Conservation (phyloP, 176 grass and related monocot species). For the Tuctoria greenei region DNA sequence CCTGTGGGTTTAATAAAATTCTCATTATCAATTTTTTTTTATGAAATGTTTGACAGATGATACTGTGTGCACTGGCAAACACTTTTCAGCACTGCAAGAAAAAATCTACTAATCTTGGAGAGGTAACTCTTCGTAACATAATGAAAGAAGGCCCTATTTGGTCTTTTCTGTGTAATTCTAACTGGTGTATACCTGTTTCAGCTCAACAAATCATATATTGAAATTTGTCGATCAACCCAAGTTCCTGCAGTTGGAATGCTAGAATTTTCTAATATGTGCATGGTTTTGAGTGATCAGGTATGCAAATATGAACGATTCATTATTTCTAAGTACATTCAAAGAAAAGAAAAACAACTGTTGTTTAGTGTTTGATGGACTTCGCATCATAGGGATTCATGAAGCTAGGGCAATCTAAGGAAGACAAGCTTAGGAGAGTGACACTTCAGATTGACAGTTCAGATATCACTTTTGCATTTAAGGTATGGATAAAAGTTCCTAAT, state of each 20-base stretch:
- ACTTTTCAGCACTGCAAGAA: slow-evolving; percentile 65
- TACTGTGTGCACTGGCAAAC: slow-evolving; percentile 66
- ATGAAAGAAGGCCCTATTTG: background rate
- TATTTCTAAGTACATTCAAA: slow-evolving; percentile 8
- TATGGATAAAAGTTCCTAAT: slow-evolving; percentile 24
- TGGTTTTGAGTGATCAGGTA: slow-evolving; percentile 87
- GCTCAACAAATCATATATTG: slow-evolving; percentile 80
- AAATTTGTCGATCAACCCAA: slow-evolving; percentile 87
- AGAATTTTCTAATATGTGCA: slow-evolving; percentile 90
- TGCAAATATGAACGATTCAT: background rate
- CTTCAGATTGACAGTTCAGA: slow-evolving; percentile 87
- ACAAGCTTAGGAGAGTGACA: slow-evolving; percentile 67
- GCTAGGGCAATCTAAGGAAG: slow-evolving; percentile 68
- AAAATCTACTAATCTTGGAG: slow-evolving; percentile 62
- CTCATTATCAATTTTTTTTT: too few species aligned
- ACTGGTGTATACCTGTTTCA: slow-evolving; percentile 34
- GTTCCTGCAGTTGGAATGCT: slow-evolving; percentile 68
- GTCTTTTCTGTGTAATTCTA: slow-evolving; percentile 8
- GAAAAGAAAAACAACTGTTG: slow-evolving; percentile 24
- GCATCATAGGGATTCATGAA: slow-evolving; percentile 68
- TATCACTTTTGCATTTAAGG: slow-evolving; percentile 88
- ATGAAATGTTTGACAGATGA: slow-evolving; percentile 49
- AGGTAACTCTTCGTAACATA: slow-evolving; percentile 46
- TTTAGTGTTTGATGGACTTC: slow-evolving; percentile 34
- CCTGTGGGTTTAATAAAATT: too few species aligned